Evolutionary conservation across 805 yeast species (phyloP), one percentile per base, ranked within the genome.

Genomic region (Candida chauliodis): DNA sequence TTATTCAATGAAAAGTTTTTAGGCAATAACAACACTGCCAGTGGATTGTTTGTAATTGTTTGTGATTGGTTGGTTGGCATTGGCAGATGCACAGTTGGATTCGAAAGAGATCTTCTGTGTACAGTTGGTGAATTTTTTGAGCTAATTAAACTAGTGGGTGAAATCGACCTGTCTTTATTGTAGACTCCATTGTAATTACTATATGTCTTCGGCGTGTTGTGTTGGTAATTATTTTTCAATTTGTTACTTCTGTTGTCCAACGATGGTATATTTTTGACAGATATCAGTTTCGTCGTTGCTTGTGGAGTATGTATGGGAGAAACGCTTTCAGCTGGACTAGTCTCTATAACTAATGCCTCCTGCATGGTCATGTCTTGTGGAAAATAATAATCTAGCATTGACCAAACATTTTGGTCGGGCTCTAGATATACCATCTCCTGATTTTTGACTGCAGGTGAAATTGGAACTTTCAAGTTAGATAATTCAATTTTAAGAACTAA

Each of bases 291-390:
- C 16, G 15, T 8, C 4, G 15, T 17, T 22, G 17, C 18, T 33
- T 23, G 26, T 10, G 15, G 29, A 15, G 8, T 15, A 14, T 33
- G 19, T n/a, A 4, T 21, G 14, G 29, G 3, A 7, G 15, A 21
- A n/a, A 10, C 10, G 6, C 3, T 5, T 15, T 22, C 23, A 14
- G 5, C 11, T 22, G 13, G 13, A n/a, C 25, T 10, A 19, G 66
- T 57, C n/a, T 75, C 84, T 10, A 84, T 69, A 2, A 82, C 55
- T 21, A 84, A 66, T 0, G 91, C 83, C 35, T 82, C 87, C 13
- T 63, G 60, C 71, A 81, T 73, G 2, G 56, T 46, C 89, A 83
- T 84, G 0, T 88, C 87, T n/a, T 63, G 54, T 0, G 89, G 86
- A 51, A 63, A 84, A 48, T 71, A 73, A 15, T 62, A 61, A 42